Base-by-base conservation (phyloP, 768 basidiomycete species). In the Crepidotus variabilis region DNA sequence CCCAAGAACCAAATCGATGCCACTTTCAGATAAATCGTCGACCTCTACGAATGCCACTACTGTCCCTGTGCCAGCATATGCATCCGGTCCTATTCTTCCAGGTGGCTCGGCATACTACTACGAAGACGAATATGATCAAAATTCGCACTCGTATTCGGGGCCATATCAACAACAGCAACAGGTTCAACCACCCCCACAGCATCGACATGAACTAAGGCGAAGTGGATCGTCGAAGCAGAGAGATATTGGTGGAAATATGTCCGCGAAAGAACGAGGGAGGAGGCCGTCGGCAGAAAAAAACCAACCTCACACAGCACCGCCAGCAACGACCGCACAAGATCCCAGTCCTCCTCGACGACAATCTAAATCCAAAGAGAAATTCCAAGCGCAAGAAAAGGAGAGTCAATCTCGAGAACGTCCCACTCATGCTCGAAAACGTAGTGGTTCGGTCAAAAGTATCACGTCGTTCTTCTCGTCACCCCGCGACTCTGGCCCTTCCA, bases 1-100 rank as follows among this genome's bases (percentile, higher is more conserved):
- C 16, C 69, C 76, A 9, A 76, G 81, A 33, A 75, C 71, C 63
- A 82, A 83, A 72, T 81, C 83, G 53, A 81, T 81, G 75, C 79
- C 81, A 0, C 61, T 76, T 9, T 65, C 69, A 0, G 49, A 56
- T 52, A 52, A 48, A 16, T 4, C 23, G 13, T 48, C 51, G 8
- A 32, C 28, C 6, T 61, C 9, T 55, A 57, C 23, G 33, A 45
- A 14, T 36, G 35, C 35, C 16, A 36, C 35, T n/a, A n/a, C n/a
- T n/a, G n/a, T n/a, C 35, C 16, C 16, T 8, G 35, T 8, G 16
- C 35, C 35, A 8, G 8, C 35, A 36, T 36, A 36, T 16, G 16
- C 35, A 36, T 36, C 35, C 16, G 35, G 9, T 16, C 16, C 35
- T 16, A 36, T 36, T 36, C 35, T 36, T 8, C 35, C 35, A 8